Evolutionary conservation across 1,139 yeast genomes (phyloP).

Genomic region (Yamadazyma kanchanaburiensis): DNA sequence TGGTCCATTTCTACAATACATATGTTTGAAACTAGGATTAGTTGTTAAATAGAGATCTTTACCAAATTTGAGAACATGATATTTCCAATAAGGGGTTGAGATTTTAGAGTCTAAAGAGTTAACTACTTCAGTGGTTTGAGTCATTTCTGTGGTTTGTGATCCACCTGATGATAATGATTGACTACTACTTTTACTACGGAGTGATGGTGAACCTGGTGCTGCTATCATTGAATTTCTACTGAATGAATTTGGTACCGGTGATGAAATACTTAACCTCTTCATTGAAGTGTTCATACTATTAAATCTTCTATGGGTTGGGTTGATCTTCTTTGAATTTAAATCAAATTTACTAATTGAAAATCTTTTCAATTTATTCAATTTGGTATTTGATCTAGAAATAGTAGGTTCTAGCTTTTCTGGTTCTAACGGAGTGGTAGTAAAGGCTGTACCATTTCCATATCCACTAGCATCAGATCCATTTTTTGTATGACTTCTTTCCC

Average conservation of each 20-base stretch:
- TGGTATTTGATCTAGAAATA: slow-evolving; percentile 4
- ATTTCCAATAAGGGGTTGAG: slow-evolving; percentile 54
- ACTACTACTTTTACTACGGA: background rate
- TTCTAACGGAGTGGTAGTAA: slow-evolving; percentile 10
- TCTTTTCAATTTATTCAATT: slow-evolving; percentile 10
- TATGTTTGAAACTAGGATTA: slow-evolving; percentile 54
- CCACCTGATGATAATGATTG: slow-evolving; percentile 4
- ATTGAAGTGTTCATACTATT: slow-evolving; percentile 6
- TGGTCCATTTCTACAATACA: slow-evolving; percentile 55
- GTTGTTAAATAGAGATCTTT: slow-evolving; percentile 53
- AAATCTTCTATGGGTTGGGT: slow-evolving; percentile 10
- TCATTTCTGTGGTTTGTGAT: background rate
- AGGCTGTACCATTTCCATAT: slow-evolving; percentile 5
- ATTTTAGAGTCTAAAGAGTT: slow-evolving; percentile 7
- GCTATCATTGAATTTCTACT: background rate
- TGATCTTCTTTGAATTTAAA: slow-evolving; percentile 6
- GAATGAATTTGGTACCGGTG: slow-evolving; percentile 2
- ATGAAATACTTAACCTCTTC: slow-evolving; percentile 6
- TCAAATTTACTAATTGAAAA: slow-evolving; percentile 13
- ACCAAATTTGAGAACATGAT: slow-evolving; percentile 51
- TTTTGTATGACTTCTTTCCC: slow-evolving; percentile 1
- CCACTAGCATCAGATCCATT: slow-evolving; percentile 1
- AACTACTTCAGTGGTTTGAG: background rate
- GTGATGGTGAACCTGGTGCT: background rate
- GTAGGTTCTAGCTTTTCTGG: slow-evolving; percentile 3